Evolutionary conservation across 2,329 filamentous ascomycete species (phyloP).

Genomic region (Trichoderma polysporum): DNA sequence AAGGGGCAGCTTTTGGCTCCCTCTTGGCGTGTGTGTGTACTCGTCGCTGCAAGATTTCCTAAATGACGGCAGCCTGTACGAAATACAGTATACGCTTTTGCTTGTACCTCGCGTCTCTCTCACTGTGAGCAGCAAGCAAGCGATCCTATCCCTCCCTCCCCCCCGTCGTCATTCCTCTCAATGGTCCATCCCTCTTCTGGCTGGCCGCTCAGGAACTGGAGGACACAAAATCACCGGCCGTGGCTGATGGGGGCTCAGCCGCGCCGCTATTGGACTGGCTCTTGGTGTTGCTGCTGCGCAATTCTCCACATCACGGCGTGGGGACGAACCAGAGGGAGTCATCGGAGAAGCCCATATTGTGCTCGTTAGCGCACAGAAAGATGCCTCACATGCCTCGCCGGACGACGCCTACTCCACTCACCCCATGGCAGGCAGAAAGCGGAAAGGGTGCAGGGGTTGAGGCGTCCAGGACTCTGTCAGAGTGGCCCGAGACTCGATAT

Average conservation of each 20-base stretch:
- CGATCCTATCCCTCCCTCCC: background rate
- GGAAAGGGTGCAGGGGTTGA: conserved; percentile 16
- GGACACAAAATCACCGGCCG: conserved; percentile 9
- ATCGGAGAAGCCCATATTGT: conserved; percentile 13
- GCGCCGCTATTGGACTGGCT: conserved; percentile 17
- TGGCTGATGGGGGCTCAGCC: conserved; percentile 22
- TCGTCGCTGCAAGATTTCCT: conserved; percentile 3
- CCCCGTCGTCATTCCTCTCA: background rate
- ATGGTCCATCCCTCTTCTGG: conserved; percentile 10
- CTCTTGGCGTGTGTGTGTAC: background rate
- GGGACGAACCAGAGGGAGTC: conserved; percentile 19
- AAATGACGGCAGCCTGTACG: conserved; percentile 4
- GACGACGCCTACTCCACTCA: background rate
- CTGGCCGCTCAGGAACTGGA: conserved; percentile 11
- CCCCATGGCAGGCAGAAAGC: conserved; percentile 20
- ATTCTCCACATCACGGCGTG: conserved; percentile 10
- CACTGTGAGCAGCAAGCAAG: too few relatives aligned
- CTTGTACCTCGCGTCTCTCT: background rate
- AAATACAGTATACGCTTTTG: background rate
- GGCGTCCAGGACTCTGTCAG: conserved; percentile 1
- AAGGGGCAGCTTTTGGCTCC: conserved; percentile 13
- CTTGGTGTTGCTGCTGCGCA: background rate
- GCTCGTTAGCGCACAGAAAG: conserved; percentile 14
- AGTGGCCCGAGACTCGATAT: conserved; percentile 4
- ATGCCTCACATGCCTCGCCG: conserved; percentile 20